Base-by-base conservation (phyloP, 2,329 filamentous ascomycete genomes). In the Aphanoascus verrucosus region DNA sequence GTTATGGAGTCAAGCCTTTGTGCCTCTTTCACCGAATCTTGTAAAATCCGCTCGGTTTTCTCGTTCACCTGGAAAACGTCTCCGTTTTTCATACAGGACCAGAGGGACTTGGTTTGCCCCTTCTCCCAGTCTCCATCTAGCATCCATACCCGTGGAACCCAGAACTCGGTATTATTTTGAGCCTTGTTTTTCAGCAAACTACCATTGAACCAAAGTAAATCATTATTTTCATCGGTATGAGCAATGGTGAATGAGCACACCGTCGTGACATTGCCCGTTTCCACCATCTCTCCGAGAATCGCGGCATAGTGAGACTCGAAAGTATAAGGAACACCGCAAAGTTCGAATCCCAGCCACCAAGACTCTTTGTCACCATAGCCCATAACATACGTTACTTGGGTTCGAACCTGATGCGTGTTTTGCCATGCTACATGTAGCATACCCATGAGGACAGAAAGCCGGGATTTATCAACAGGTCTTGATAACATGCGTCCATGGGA, bases 361-460 rank as follows among this genome's bases (percentile, higher is more conserved):
- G 65, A 71, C 56, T 75, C 73, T 57, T 75, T 75, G 37, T 76
- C 73, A 0, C 73, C 73, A 19, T 75, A 69, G 0, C 64, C 70
- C 28, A 73, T 60, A 32, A 64, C 62, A 55, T 73, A 74, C 0
- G 72, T 73, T 8, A 69, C 63, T 23, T 69, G 62, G 2, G 72
- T 67, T 0, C 72, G 66, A 0, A 74, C 71, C 0, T 55, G 59
- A 5, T 65, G 59, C 1, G 67, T 68, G 49, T 76, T 75, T 57
- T 75, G 72, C 74, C 72, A 75, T n/a, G 64, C 68, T 0, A 65
- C 60, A 45, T 74, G 73, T 6, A 76, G 58, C 1, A 75, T 59
- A 0, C 65, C 72, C 9, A 70, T 62, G 11, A 75, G 41, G 2
- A 74, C 62, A 0, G 65, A 61, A 0, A 67, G 55, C 0, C 69